These are phyloP conservation scores for Coemansia sp. DNA, from an alignment of 192 early-diverging fungal genomes.

Conservation along the genomic window DNA sequence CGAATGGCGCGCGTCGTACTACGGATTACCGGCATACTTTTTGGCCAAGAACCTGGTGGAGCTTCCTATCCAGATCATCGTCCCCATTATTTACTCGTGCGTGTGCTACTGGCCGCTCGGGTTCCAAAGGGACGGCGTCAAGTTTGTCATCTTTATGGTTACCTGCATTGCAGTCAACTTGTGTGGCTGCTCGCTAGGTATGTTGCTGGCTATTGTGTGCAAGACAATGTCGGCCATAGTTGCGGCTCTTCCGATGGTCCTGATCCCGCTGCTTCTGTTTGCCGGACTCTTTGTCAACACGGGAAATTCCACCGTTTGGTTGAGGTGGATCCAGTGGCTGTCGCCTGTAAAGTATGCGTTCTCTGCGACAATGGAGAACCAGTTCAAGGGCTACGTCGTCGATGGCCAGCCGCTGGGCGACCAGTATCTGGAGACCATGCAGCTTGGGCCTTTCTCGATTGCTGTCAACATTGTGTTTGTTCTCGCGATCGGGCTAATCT, in stretches of 20 bases:
- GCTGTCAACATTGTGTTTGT: slow-evolving; percentile 45
- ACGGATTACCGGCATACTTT: slow-evolving; percentile 58
- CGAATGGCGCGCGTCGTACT: slow-evolving; percentile 60
- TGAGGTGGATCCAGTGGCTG: slow-evolving; percentile 56
- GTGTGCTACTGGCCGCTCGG: slow-evolving; percentile 62
- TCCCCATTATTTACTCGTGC: slow-evolving; percentile 47
- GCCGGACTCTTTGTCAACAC: slow-evolving; percentile 63
- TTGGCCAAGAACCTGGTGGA: slow-evolving; percentile 59
- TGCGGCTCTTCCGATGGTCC: slow-evolving; percentile 47
- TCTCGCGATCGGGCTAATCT: slow-evolving; percentile 17
- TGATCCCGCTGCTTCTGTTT: slow-evolving; percentile 60
- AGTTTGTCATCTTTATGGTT: slow-evolving; percentile 48
- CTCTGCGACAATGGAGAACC: slow-evolving; percentile 52
- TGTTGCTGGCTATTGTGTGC: slow-evolving; percentile 55
- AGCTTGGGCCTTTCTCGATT: slow-evolving; percentile 44
- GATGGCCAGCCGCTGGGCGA: slow-evolving; percentile 43
- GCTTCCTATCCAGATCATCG: slow-evolving; percentile 55
- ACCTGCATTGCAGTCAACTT: slow-evolving; percentile 36
- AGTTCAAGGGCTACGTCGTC: slow-evolving; percentile 44
- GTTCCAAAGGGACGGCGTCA: slow-evolving; percentile 35
- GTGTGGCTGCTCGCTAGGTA: slow-evolving; percentile 58
- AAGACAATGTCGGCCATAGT: slow-evolving; percentile 50
- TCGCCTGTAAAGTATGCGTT: slow-evolving; percentile 63
- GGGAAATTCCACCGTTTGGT: slow-evolving; percentile 57
- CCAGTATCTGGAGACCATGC: slow-evolving; percentile 21